A percentile compares a stretch with the other conserved stretches of the same genome.
Conservation (phyloP, 176 grass and related monocot genomes). For the Bothriochloa decipiens region DNA sequence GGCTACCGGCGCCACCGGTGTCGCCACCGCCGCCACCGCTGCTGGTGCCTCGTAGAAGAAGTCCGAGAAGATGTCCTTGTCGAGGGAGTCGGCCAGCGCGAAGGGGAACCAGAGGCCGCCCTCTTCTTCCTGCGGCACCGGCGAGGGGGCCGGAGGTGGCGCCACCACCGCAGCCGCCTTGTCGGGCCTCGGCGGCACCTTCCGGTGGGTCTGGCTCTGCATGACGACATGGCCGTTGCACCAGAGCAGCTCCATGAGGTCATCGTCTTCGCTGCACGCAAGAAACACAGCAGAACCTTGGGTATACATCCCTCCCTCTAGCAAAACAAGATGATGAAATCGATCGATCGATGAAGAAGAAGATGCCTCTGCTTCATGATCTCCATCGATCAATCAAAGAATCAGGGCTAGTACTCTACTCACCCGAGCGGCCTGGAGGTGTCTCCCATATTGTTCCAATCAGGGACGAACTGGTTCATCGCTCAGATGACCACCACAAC, state of each 20-base stretch:
- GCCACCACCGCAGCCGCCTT: background rate
- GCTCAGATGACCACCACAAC: conserved; percentile 20
- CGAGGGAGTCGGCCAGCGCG: conserved; percentile 68
- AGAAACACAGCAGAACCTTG: background rate
- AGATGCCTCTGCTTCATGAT: background rate
- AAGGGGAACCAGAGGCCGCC: conserved; percentile 67
- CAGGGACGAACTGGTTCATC: conserved; percentile 71
- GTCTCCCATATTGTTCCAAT: conserved; percentile 67
- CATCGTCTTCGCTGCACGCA: conserved; percentile 58
- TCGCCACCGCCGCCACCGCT: background rate
- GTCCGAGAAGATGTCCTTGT: conserved; percentile 79
- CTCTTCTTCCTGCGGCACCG: conserved; percentile 55
- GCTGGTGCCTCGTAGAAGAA: conserved; percentile 58
- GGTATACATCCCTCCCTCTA: no score
- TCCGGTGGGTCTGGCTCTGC: conserved; percentile 75
- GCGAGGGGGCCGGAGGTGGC: background rate
- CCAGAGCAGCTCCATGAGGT: conserved; percentile 88
- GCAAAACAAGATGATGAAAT: no score
- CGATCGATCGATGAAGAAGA: background rate
- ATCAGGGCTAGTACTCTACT: conserved; percentile 10
- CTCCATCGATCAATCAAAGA: background rate
- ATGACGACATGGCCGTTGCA: conserved; percentile 82
- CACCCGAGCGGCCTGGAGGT: conserved; percentile 52
- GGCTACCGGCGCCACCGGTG: background rate
- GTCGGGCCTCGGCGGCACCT: conserved; percentile 49